These are phyloP conservation scores for Pigoraptor vietnamica DNA, from an alignment of 78 protist species.

Conservation along the genomic window DNA sequence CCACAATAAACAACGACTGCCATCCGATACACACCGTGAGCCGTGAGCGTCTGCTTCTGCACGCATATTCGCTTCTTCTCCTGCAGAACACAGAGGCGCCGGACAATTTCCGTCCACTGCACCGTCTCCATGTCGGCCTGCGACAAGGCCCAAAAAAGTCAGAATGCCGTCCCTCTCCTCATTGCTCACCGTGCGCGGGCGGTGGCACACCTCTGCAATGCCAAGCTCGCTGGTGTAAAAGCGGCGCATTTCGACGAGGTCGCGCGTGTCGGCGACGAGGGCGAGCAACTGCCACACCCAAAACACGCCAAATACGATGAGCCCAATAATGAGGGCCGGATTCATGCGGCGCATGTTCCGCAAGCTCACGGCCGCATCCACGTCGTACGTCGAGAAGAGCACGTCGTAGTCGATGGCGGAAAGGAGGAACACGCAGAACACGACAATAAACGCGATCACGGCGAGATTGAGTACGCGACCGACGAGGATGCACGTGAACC, in stretches of 20 bases:
- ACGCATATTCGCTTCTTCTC: constrained; percentile 27
- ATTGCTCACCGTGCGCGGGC: too few relatives aligned
- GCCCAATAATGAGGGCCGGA: background rate
- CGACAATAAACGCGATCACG: constrained; percentile 9
- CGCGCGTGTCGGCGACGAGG: background rate
- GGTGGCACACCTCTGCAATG: constrained; percentile 5
- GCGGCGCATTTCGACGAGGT: background rate
- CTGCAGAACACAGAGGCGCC: background rate
- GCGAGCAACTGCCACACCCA: constrained; percentile 3
- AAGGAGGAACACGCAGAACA: background rate
- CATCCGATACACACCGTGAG: background rate
- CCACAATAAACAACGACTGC: too few relatives aligned
- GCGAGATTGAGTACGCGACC: background rate
- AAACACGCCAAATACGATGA: background rate
- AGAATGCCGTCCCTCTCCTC: too few relatives aligned
- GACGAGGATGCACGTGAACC: constrained; percentile 9
- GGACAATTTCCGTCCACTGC: constrained; percentile 4
- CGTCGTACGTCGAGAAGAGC: background rate
- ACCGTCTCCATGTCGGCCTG: constrained; percentile 16
- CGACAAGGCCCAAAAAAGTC: background rate
- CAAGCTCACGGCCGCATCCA: background rate
- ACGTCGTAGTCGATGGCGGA: constrained; percentile 9
- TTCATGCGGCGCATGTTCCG: background rate
- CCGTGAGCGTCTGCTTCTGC: constrained; percentile 36
- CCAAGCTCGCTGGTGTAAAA: background rate